Base-by-base conservation (phyloP, 352 stramenopile species). In the Pythium sp. region DNA sequence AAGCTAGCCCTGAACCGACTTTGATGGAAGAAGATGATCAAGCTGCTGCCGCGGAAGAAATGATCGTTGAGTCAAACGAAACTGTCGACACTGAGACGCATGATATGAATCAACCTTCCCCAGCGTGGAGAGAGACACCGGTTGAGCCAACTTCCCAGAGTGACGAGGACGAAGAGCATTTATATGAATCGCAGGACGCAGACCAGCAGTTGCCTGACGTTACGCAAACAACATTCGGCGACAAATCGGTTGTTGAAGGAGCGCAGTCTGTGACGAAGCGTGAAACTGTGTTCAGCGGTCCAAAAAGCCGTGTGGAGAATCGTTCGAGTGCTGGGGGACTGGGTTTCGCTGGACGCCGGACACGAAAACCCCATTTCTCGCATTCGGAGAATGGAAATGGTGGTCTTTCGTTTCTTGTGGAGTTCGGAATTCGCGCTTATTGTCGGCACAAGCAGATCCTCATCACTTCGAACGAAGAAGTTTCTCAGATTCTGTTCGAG, bases 361-460 rank as follows among this genome's bases (percentile, higher is more conserved):
- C 41, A 36, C 28, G 65, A 6, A 72, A 67, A 15, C 36, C 64
- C 30, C 62, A 58, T 62, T 67, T 67, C 5, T 51, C 41, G 34
- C 60, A 34, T 12, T 24, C 66, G 2, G 56, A 67, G 41, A 54
- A 47, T 26, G 49, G 22, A n/a, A 46, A 28, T 22, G 56, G 69
- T 56, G 70, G 72, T 22, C 70, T 74, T 28, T 76, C 68, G 18
- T 74, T 77, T 36, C 58, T 86, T 24, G 51, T 77, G 32, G 51
- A 78, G 32, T 78, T 78, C 61, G 79, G 79, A 2, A 67, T 81
- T 32, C 58, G 65, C n/a, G 73, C 76, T n/a, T 86, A 84, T 47
- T 82, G 66, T 30, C 60, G 75, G 15, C 72, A 72, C 55, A 87
- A 85, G 24, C 69, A 80, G 67, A 65, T 67, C 3, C 56, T 74